phyloP scores from a whole-genome alignment of 208 protist genomes.

The Leishmania mexicana region DNA sequence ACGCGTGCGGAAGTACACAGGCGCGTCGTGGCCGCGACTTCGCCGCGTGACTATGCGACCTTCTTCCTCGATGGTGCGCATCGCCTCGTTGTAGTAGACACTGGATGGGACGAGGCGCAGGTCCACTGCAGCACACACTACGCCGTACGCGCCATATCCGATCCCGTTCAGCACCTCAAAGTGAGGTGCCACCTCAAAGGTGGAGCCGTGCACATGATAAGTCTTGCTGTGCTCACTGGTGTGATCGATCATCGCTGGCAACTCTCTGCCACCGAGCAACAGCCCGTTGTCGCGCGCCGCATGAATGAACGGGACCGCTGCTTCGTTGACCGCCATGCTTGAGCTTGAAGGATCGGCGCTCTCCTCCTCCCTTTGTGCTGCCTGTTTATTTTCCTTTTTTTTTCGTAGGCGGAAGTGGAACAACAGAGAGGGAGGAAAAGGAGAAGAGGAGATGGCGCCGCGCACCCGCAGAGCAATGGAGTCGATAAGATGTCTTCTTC shows the following conservation, averaged over 20 bases:
- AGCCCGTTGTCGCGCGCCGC: constrained; percentile 31
- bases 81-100: constrained; percentile 34
- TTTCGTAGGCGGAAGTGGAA: not conserved
- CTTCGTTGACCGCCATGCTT: constrained; percentile 25
- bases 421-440: not conserved
- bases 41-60: constrained; percentile 29
- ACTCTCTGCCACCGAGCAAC: constrained; percentile 23
- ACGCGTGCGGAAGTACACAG: constrained; percentile 27
- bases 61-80: constrained; percentile 38
- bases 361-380: not conserved
- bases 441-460: not conserved
- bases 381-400: not conserved
- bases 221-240: constrained; percentile 41
- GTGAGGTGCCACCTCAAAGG: constrained; percentile 66
- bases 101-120: constrained; percentile 47
- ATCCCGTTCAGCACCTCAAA: constrained; percentile 67
- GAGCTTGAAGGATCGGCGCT: not conserved
- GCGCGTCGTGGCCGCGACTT: constrained; percentile 11
- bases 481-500: not conserved
- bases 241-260: constrained; percentile 17
- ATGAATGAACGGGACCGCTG: constrained; percentile 31
- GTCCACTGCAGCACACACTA: constrained; percentile 74
- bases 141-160: constrained; percentile 73
- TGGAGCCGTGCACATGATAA: constrained; percentile 51
- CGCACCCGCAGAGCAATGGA: not conserved